These are phyloP conservation scores for Pichiaceae sp. DNA, from an alignment of 1,139 yeast species.

Conservation along the genomic window DNA sequence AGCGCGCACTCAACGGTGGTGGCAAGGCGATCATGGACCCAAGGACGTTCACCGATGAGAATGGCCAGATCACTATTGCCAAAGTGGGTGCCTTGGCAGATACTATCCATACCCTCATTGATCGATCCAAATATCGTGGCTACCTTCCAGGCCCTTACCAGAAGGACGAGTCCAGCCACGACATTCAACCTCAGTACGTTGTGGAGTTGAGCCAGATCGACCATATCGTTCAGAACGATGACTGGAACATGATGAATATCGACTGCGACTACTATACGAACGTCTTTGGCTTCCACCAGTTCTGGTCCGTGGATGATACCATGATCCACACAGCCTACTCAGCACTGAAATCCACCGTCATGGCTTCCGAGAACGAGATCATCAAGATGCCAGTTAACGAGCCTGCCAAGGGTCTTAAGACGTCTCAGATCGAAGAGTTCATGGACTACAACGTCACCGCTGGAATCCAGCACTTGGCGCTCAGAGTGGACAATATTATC, in stretches of 20 bases:
- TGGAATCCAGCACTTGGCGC: constrained; percentile 77
- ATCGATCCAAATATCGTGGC: constrained; percentile 35
- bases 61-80: constrained; percentile 48
- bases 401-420: constrained; percentile 60
- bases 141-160: constrained; percentile 45
- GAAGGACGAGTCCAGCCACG: not conserved
- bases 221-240: constrained; percentile 75
- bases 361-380: constrained; percentile 59
- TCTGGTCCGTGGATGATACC: constrained; percentile 77
- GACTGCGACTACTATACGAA: constrained; percentile 52
- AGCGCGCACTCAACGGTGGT: constrained; percentile 43
- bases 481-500: constrained; percentile 53
- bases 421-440: constrained; percentile 78
- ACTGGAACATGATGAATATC: constrained; percentile 56
- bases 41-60: constrained; percentile 28
- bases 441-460: constrained; percentile 69
- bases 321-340: constrained; percentile 63
- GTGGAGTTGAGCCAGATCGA: constrained; percentile 35
- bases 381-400: constrained; percentile 81
- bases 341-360: constrained; percentile 65
- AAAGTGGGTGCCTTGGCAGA: constrained; percentile 55
- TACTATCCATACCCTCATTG: constrained; percentile 59
- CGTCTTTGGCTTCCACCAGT: constrained; percentile 65
- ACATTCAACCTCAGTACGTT: constrained; percentile 23
- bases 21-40: constrained; percentile 46